Percentiles rank a stretch among this genome's conserved stretches.
Evolutionary conservation across 768 basidiomycete species (phyloP).

Genomic region (Serendipita sp.): DNA sequence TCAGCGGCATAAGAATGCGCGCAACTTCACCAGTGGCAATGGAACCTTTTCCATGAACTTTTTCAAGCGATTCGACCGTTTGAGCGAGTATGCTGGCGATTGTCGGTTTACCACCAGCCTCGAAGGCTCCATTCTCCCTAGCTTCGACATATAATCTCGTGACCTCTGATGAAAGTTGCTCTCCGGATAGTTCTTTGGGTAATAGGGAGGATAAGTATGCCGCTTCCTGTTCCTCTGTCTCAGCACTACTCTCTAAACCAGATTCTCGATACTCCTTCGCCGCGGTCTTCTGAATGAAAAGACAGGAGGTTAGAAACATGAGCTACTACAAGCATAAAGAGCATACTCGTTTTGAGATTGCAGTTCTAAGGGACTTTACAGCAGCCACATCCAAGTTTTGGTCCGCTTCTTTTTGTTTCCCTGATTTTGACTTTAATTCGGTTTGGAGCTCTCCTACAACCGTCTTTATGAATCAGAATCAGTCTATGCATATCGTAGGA

Average conservation of each 20-base stretch:
- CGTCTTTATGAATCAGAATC: background rate
- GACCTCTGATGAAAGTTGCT: background rate
- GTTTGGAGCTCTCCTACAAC: conserved; percentile 3
- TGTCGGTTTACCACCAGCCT: background rate
- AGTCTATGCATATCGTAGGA: background rate
- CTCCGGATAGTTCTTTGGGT: background rate
- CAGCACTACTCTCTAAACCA: background rate
- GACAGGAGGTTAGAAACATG: background rate
- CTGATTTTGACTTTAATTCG: background rate
- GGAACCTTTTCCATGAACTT: background rate
- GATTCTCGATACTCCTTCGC: background rate
- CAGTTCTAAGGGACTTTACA: background rate
- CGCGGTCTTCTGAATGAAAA: background rate
- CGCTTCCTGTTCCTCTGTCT: background rate
- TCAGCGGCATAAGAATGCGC: background rate
- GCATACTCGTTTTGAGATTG: background rate
- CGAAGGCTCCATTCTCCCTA: background rate
- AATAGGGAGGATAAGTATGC: background rate
- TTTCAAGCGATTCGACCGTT: no score
- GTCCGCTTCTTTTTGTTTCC: background rate
- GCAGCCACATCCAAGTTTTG: background rate
- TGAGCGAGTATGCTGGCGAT: background rate
- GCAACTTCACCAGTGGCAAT: background rate
- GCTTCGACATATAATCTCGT: background rate
- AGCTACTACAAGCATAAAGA: background rate